These are phyloP conservation scores for Eustoma russellianum DNA, from an alignment of 257 asterid species.

Conservation along the genomic window DNA sequence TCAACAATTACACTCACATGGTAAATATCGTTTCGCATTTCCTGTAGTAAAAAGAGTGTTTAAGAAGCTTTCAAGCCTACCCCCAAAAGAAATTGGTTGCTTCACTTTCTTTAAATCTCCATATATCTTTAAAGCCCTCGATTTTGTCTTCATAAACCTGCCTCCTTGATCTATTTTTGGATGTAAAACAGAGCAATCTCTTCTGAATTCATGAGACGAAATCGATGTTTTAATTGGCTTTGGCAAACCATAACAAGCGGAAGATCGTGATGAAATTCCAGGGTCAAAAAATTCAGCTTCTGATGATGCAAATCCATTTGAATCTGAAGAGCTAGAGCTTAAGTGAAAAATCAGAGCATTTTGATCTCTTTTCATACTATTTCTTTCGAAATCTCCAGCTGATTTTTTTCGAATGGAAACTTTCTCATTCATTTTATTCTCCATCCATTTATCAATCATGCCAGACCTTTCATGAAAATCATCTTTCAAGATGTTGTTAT, in stretches of 20 bases:
- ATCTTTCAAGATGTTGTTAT: slow-evolving; percentile 16
- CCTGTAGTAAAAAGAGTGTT: slow-evolving; percentile 66
- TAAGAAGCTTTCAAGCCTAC: slow-evolving; percentile 59
- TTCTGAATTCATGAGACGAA: slow-evolving; percentile 7
- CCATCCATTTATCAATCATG: slow-evolving; percentile 92
- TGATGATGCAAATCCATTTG: slow-evolving; percentile 54
- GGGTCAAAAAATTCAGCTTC: slow-evolving; percentile 37
- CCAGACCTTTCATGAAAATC: slow-evolving; percentile 53
- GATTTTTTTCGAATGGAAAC: slow-evolving; percentile 32
- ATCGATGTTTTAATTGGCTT: slow-evolving; percentile 55
- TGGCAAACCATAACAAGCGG: slow-evolving; percentile 24
- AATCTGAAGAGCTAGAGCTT: slow-evolving; percentile 68
- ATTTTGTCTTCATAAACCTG: slow-evolving; percentile 50
- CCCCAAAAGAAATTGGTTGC: slow-evolving; percentile 88
- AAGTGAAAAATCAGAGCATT: slow-evolving; percentile 35
- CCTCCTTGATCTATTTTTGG: slow-evolving; percentile 28
- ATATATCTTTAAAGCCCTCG: slow-evolving; percentile 71
- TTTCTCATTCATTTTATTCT: slow-evolving; percentile 43
- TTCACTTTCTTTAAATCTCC: slow-evolving; percentile 72
- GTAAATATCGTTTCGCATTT: slow-evolving; percentile 46
- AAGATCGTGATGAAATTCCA: slow-evolving; percentile 14
- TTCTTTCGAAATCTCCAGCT: slow-evolving; percentile 36
- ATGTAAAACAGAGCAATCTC: slow-evolving; percentile 13
- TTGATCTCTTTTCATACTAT: slow-evolving; percentile 17
- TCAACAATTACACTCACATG: slow-evolving; percentile 67